Conservation (phyloP, 2,329 filamentous ascomycete genomes). For the Sclerotinia trifoliorum region DNA sequence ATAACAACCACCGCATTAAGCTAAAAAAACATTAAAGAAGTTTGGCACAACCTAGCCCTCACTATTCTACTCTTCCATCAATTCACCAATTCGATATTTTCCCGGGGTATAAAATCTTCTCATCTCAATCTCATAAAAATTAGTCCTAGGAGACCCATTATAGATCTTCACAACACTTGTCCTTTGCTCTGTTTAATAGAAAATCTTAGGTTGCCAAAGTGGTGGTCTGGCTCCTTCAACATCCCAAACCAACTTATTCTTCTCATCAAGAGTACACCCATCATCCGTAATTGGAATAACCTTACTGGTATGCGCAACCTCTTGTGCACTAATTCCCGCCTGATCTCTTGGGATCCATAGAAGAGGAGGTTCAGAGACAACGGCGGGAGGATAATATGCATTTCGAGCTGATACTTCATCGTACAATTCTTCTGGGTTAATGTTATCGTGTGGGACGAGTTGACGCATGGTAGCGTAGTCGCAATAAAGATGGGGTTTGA, state of each 20-base stretch:
- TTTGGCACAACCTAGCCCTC: background rate
- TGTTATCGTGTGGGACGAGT: conserved; percentile 59
- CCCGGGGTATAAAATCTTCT: conserved; percentile 10
- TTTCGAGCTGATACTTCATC: conserved; percentile 58
- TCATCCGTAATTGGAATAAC: conserved; percentile 80
- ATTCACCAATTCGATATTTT: background rate
- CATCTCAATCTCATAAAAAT: background rate
- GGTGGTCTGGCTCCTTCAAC: conserved; percentile 55
- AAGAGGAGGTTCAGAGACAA: conserved; percentile 60
- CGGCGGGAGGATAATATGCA: conserved; percentile 72
- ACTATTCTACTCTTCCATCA: background rate
- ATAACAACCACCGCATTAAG: background rate
- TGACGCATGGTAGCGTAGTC: conserved; percentile 70
- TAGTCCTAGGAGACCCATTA: background rate
- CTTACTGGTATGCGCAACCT: conserved; percentile 68
- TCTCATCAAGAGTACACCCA: conserved; percentile 67
- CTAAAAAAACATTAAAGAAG: background rate
- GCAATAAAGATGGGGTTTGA: conserved; percentile 74
- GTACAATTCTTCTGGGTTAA: conserved; percentile 55
- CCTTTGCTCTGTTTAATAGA: conserved; percentile 29
- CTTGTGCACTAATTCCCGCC: conserved; percentile 72
- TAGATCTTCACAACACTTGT: background rate
- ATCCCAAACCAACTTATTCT: conserved; percentile 64
- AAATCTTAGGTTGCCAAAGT: conserved; percentile 55
- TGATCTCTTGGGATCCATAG: conserved; percentile 84